These are phyloP conservation scores for Cladophialophora psammophila DNA, from an alignment of 2,329 filamentous ascomycete genomes.

Conservation along the genomic window DNA sequence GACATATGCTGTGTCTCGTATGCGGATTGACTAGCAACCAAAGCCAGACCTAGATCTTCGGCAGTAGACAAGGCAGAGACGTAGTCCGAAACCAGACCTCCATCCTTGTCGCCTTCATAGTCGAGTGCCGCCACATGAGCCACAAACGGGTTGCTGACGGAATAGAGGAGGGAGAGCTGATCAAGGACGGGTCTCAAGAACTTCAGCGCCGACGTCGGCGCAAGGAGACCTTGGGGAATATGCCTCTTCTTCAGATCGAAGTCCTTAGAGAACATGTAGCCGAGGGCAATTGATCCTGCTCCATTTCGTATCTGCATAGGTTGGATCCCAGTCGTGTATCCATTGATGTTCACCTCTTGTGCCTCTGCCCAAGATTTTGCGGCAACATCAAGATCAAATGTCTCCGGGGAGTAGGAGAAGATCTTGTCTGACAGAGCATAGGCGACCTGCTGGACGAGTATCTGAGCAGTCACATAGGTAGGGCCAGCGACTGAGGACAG, in stretches of 20 bases:
- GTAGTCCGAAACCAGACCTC: conserved; percentile 87
- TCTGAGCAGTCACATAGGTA: conserved; percentile 91
- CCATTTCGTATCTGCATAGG: conserved; percentile 86
- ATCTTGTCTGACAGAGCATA: conserved; percentile 96
- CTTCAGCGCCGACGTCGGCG: conserved; percentile 80
- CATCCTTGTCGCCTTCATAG: conserved; percentile 70
- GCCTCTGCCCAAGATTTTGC: conserved; percentile 77
- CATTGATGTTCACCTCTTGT: conserved; percentile 79
- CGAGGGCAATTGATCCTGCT: conserved; percentile 87
- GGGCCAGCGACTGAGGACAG: conserved; percentile 76
- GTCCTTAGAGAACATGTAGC: conserved; percentile 97
- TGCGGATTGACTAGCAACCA: conserved; percentile 83
- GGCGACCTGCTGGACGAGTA: conserved; percentile 92
- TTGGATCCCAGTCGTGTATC: conserved; percentile 78
- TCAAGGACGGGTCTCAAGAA: conserved; percentile 85
- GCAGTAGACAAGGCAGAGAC: conserved; percentile 77
- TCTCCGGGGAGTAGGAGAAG: conserved; percentile 94
- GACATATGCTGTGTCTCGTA: conserved; percentile 97
- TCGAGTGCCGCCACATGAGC: conserved; percentile 92
- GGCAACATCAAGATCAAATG: conserved; percentile 87
- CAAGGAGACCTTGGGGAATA: conserved; percentile 88
- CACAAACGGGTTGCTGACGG: conserved; percentile 89
- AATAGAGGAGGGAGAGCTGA: conserved; percentile 89
- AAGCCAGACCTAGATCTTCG: conserved; percentile 86
- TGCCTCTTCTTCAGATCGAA: conserved; percentile 91